A percentile compares a stretch with the other conserved stretches of the same genome.
These are phyloP conservation scores for Backusella macrospora DNA, from an alignment of 192 early-diverging fungal genomes.

Conservation along the genomic window DNA sequence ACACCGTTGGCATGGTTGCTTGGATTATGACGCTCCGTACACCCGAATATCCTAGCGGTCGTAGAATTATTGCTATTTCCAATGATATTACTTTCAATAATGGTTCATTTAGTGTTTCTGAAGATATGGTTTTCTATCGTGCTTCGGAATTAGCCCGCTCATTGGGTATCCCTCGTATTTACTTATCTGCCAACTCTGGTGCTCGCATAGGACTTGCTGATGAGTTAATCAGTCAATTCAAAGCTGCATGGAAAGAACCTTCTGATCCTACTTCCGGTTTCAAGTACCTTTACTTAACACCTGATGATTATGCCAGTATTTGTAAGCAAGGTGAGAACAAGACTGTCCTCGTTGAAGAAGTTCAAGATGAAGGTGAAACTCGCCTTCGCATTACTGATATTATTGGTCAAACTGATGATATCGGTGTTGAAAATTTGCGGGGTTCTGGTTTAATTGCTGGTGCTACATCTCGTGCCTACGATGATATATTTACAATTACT, in stretches of 20 bases:
- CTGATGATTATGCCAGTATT: constrained; percentile 67
- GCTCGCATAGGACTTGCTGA: constrained; percentile 97
- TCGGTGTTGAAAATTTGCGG: constrained; percentile 96
- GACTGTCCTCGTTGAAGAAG: constrained; percentile 72
- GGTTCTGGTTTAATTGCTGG: constrained; percentile 98
- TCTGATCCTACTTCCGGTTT: constrained; percentile 84
- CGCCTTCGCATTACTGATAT: constrained; percentile 85
- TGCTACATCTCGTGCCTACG: constrained; percentile 92
- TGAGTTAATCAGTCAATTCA: constrained; percentile 87
- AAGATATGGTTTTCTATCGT: constrained; percentile 92
- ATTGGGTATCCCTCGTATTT: constrained; percentile 89
- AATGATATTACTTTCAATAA: constrained; percentile 99
- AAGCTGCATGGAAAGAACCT: constrained; percentile 83
- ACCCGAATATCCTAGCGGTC: constrained; percentile 86
- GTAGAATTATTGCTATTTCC: constrained; percentile 86
- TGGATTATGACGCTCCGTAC: constrained; percentile 88
- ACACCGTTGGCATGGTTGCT: constrained; percentile 95
- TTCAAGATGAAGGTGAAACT: constrained; percentile 75
- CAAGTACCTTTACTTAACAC: constrained; percentile 89
- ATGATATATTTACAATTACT: constrained; percentile 97
- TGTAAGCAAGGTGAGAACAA: constrained; percentile 62
- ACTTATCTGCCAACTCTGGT: constrained; percentile 98
- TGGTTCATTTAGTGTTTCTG: constrained; percentile 93
- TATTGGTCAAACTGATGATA: constrained; percentile 83
- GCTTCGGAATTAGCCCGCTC: constrained; percentile 88